Evolutionary conservation across 306 rosid species (phyloP), one percentile per base, ranked within the genome.

Genomic region (Trichosanthes truncata): DNA sequence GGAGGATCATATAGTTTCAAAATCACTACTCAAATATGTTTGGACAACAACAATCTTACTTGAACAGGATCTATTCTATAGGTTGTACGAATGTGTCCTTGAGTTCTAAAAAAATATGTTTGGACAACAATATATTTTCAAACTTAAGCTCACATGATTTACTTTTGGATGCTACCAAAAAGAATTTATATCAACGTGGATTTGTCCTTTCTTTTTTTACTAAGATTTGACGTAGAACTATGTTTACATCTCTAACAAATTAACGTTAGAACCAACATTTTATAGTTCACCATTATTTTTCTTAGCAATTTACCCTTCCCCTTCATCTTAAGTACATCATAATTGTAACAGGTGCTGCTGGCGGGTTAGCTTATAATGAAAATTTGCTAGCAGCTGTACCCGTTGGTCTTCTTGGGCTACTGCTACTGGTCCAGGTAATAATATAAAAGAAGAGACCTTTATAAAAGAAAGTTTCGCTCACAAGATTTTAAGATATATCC

Each of bases 331-430:
- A 72, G 74, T 46, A 6, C 68, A 76, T 60, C 62, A 53, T 25
- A 31, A 80, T 76, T 84, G 84, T 82, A 83, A 80, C 89, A 92
- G 98, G 97, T 80, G 25, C 88, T 45, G 86, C 98, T 60, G 96
- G 97, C 68, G 98, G 97, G 38, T 83, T 95, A 79, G 91, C 83
- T 83, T 92, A 92, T 83, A 85, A 93, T 43, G 87, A 92, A 29
- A 95, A 92, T 87, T 84, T 91, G 33, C 63, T 91, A 59, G 91
- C 97, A 72, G 97, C 97, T 68, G 86, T 89, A 15, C 97, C 97
- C 63, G 82, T 84, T 36, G 94, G 98, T 65, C 97, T 95, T 65
- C 97, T 95, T 80, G 97, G 97, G 62, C 79, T 91, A 80, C 98
- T 95, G 72, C 84, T 95, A 78, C 84, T 95, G 88, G 79, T 95